Evolutionary conservation across 495 filamentous ascomycete species (phyloP), one percentile per base, ranked within the genome.

Genomic region (Pseudomonodictys pantanalensis): DNA sequence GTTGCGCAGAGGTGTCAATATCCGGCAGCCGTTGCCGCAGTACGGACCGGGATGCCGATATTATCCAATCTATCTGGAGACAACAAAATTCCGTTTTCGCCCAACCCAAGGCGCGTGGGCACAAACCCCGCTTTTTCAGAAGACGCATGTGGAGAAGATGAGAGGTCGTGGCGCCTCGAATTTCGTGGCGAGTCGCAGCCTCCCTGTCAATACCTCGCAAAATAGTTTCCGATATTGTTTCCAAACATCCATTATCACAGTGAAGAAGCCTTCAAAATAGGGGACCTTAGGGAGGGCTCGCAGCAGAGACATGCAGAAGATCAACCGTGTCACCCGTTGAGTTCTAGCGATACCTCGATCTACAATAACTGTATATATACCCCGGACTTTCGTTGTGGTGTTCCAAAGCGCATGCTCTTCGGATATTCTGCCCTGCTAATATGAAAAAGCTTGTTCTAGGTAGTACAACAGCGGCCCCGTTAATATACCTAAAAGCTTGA

Each of bases 361-460:
- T 15, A 35, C 20, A 12, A 41, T 18, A 41, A 41, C 38, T 12
- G 15, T 18, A 41, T 41, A 12, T 41, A 3, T 41, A 41, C 38
- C 38, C 38, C 38, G 20, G 38, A 41, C 20, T 41, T 18, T 41
- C 38, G 38, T 15, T 41, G 38, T n/a, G 12, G 20, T 15, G 15
- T 3, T 41, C 33, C 20, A 20, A 30, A 42, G 20, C 29, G 26
- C 17, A 12, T 9, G 17, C 28, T 9, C 51, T 20, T 26, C 17
- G 42, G 12, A 35, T 24, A 56, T 41, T 11, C 18, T 11, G 11
- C 29, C 58, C 58, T 49, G 30, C 30, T 39, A 56, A 56, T 56
- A 50, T 55, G 26, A 11, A 44, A 23, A 47, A 47, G 43, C 43
- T 47, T 47, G 24, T 23, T 15, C 18, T 22, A 24, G n/a, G n/a